Evolutionary conservation across 2,329 filamentous ascomycete species (phyloP).

Genomic region (Chaetomium globosum): DNA sequence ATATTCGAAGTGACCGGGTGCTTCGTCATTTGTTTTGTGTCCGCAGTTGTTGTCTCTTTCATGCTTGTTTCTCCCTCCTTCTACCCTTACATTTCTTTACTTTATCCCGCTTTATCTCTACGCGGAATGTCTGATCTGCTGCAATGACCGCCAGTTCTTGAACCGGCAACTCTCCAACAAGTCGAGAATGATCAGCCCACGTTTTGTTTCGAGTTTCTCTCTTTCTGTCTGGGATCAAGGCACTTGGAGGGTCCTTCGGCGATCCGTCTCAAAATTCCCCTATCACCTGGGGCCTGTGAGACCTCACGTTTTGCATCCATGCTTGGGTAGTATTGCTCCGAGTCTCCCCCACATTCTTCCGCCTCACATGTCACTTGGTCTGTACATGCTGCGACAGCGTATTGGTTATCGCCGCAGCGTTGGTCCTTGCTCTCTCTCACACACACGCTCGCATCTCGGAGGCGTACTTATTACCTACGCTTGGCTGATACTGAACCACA

Average conservation of each 20-base stretch:
- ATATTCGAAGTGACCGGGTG: too few species aligned
- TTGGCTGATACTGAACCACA: slow-evolving; percentile 22
- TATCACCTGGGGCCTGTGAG: slow-evolving; percentile 25
- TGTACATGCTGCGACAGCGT: background rate
- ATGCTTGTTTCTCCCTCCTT: background rate
- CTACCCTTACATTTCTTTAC: background rate
- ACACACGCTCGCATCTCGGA: slow-evolving; percentile 2
- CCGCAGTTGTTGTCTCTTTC: too few species aligned
- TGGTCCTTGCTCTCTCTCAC: background rate
- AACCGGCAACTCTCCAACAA: slow-evolving; percentile 18
- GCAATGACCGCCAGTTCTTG: slow-evolving; percentile 22
- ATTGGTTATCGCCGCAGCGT: background rate
- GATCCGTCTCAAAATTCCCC: slow-evolving; percentile 31
- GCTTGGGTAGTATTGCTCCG: slow-evolving; percentile 22
- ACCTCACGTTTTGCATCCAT: slow-evolving; percentile 33
- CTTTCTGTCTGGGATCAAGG: slow-evolving; percentile 18
- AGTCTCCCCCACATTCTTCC: slow-evolving; percentile 24
- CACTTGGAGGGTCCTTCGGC: slow-evolving; percentile 23
- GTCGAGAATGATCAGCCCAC: slow-evolving; percentile 29
- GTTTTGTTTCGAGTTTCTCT: slow-evolving; percentile 31
- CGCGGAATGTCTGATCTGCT: slow-evolving; percentile 18
- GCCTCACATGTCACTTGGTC: slow-evolving; percentile 1
- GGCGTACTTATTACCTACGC: slow-evolving; percentile 9
- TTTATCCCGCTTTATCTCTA: background rate
- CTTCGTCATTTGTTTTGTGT: too few species aligned